Conservation (phyloP, 202 grass and related monocot species). For the Schoenoplectus tabernaemontani region DNA sequence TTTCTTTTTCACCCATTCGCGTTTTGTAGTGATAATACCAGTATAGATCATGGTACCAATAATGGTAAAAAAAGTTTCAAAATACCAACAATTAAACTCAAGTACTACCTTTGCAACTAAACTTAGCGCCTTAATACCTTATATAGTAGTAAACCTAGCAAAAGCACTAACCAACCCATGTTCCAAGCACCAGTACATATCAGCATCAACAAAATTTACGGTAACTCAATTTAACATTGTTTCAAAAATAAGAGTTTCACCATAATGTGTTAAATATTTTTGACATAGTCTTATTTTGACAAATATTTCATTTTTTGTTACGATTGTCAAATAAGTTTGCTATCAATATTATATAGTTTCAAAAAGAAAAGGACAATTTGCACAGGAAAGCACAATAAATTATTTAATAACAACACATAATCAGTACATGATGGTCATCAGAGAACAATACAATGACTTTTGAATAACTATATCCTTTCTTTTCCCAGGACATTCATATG, state of each 20-base stretch:
- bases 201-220: neutral
- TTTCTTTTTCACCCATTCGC: neutral
- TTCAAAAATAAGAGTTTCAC: neutral
- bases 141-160: too few species aligned
- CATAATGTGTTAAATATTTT: neutral
- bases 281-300: neutral
- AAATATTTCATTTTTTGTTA: neutral
- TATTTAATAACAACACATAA: neutral
- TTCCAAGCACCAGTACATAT: too few species aligned
- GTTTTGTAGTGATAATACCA: neutral
- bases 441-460: neutral
- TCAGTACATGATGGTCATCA: neutral
- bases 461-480: neutral
- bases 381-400: neutral
- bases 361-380: neutral
- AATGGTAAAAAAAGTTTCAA: too few species aligned
- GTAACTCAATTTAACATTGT: neutral
- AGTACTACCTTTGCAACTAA: neutral
- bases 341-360: neutral
- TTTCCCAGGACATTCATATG: slow-evolving; percentile 16
- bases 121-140: neutral
- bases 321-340: neutral
- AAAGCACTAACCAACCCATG: too few species aligned
- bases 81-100: neutral
- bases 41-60: neutral